Conservation (phyloP, 2,329 filamentous ascomycete genomes). For the Colletotrichum kahawae region DNA sequence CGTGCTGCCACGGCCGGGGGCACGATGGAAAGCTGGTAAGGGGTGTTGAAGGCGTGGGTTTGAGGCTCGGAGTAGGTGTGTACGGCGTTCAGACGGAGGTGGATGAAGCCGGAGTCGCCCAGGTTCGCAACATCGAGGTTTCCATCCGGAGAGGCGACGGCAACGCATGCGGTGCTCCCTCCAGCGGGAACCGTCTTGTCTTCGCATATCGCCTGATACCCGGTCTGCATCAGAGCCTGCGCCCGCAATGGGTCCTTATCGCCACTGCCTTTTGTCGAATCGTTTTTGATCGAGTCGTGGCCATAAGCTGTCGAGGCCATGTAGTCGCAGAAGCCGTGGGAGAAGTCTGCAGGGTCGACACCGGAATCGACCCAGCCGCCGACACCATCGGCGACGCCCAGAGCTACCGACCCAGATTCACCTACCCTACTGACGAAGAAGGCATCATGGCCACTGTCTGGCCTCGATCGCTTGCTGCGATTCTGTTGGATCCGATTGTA, state of each 20-base stretch:
- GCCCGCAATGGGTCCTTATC: conserved; percentile 22
- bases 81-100: conserved; percentile 84
- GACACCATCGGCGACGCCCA: conserved; percentile 93
- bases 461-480: conserved; percentile 63
- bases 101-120: conserved; percentile 92
- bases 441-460: conserved; percentile 89
- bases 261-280: conserved; percentile 7
- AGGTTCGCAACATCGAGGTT: conserved; percentile 88
- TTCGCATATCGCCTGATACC: conserved; percentile 80
- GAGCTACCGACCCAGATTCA: conserved; percentile 72
- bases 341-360: conserved; percentile 94
- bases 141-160: conserved; percentile 74
- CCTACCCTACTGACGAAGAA: conserved; percentile 91
- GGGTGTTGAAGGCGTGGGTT: conserved; percentile 97
- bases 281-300: conserved; percentile 44
- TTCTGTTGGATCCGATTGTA: conserved; percentile 62
- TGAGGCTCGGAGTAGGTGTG: conserved; percentile 84
- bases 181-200: conserved; percentile 79
- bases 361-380: conserved; percentile 94
- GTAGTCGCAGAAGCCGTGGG: conserved; percentile 89
- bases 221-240: conserved; percentile 72
- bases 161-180: conserved; percentile 92
- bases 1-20: conserved; percentile 80
- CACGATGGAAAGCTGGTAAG: conserved; percentile 90
- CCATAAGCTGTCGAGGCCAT: conserved; percentile 81